Evolutionary conservation across 768 basidiomycete genomes (phyloP), one percentile per base, ranked within the genome.

Genomic region (Kwoniella dendrophila): DNA sequence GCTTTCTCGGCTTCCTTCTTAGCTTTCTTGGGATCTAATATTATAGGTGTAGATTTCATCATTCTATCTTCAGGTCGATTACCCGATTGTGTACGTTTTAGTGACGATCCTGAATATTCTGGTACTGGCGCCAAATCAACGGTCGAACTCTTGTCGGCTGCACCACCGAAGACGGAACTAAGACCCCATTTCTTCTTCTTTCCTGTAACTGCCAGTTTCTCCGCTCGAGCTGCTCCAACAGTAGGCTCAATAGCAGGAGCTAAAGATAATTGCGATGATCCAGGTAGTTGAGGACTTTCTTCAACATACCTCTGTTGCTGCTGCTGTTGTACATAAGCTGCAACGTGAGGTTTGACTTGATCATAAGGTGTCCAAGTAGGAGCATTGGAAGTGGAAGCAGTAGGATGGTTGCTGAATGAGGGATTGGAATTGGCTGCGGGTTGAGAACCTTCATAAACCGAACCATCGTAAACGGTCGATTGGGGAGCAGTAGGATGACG

Each of bases 1-100:
- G 77, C 72, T 66, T 76, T 77, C 70, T 77, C 77, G n/a, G 77
- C 77, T 58, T 81, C 80, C 70, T 80, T 80, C 72, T 80, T 81
- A 30, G 77, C 76, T 73, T 80, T 80, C 57, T 81, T 81, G 22
- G 81, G 79, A 63, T 80, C 81, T 44, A 67, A 41, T 3, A 67
- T 64, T 6, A 70, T 53, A 7, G 66, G 26, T 8, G 62, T 14
- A 29, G 33, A 27, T 2, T 51, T 34, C 11, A 52, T n/a, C 36
- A 50, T 40, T 24, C 66, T 50, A 47, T 71, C 64, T 12, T 45
- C 41, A 41, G 72, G 63, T 40, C 60, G 62, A 65, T 68, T 52
- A 50, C 76, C 68, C 48, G 73, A 78, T 69, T 78, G 72, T 55
- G 80, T 69, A 49, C 78, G 76, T 58, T 80, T 78, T 52, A 80